These are phyloP conservation scores for Diutina scorzettiae DNA, from an alignment of 1,139 yeast genomes.

Conservation along the genomic window DNA sequence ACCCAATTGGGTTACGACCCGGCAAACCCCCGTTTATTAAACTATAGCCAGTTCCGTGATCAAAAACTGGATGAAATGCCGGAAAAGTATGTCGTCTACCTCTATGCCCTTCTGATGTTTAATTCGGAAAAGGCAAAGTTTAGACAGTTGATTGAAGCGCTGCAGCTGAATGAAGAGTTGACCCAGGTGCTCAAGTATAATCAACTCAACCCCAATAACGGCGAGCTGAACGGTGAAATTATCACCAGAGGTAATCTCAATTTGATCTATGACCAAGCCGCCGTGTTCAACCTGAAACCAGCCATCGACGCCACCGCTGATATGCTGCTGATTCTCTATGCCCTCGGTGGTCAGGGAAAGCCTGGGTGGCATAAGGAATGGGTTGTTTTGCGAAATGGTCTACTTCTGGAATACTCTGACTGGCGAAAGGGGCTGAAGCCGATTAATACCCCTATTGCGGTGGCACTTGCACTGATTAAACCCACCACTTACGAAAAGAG, in stretches of 20 bases:
- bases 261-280: conserved; percentile 15
- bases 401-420: conserved; percentile 60
- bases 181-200: conserved; percentile 22
- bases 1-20: conserved; percentile 15
- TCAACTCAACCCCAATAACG: conserved; percentile 13
- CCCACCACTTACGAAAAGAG: conserved; percentile 36
- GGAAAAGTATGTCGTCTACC: conserved; percentile 21
- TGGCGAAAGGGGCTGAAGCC: conserved; percentile 66
- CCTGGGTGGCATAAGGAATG: conserved; percentile 88
- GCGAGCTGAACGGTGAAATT: not conserved
- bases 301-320: conserved; percentile 17
- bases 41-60: conserved; percentile 14
- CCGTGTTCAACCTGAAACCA: not conserved
- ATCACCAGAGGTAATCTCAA: conserved; percentile 16
- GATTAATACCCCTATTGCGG: conserved; percentile 59
- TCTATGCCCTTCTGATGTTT: conserved; percentile 25
- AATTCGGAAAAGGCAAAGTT: conserved; percentile 33
- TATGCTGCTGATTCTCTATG: conserved; percentile 48
- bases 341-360: conserved; percentile 63
- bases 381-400: conserved; percentile 64
- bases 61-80: conserved; percentile 15
- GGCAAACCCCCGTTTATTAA: conserved; percentile 11
- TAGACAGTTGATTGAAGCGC: conserved; percentile 32
- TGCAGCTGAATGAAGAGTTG: conserved; percentile 30
- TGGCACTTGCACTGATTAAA: conserved; percentile 61